Evolutionary conservation across 1,284 basidiomycete species (phyloP).

Genomic region (Tilletia indica): DNA sequence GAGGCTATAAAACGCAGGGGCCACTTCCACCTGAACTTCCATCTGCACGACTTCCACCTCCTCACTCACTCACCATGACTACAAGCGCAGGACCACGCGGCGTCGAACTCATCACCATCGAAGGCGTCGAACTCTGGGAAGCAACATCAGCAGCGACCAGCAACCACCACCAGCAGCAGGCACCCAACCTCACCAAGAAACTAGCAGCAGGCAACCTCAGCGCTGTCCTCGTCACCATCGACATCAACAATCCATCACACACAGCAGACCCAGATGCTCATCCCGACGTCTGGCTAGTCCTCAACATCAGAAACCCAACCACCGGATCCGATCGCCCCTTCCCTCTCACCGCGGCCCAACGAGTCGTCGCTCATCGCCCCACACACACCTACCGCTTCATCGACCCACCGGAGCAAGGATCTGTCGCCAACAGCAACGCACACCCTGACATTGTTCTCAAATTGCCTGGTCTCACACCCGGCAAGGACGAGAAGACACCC

Average conservation of each 20-base stretch:
- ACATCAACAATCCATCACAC: neutral
- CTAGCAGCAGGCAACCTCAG: neutral
- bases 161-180: neutral
- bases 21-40: no score
- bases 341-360: constrained; percentile 2
- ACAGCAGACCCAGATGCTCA: neutral
- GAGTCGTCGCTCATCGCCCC: neutral
- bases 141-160: neutral
- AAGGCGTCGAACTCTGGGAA: constrained; percentile 16
- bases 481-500: constrained; percentile 3
- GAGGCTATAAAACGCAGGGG: no score
- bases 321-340: neutral
- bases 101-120: constrained; percentile 8
- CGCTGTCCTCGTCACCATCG: constrained; percentile 16
- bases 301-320: constrained; percentile 7
- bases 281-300: constrained; percentile 13
- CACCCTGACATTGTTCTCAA: constrained; percentile 13
- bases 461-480: neutral
- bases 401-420: neutral
- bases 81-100: constrained; percentile 1
- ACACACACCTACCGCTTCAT: constrained; percentile 14
- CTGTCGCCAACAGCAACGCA: neutral
- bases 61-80: neutral
- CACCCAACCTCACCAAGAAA: neutral
- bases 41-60: no score